Conservation (phyloP, 1,284 basidiomycete genomes). For the Trichosporon inkin region DNA sequence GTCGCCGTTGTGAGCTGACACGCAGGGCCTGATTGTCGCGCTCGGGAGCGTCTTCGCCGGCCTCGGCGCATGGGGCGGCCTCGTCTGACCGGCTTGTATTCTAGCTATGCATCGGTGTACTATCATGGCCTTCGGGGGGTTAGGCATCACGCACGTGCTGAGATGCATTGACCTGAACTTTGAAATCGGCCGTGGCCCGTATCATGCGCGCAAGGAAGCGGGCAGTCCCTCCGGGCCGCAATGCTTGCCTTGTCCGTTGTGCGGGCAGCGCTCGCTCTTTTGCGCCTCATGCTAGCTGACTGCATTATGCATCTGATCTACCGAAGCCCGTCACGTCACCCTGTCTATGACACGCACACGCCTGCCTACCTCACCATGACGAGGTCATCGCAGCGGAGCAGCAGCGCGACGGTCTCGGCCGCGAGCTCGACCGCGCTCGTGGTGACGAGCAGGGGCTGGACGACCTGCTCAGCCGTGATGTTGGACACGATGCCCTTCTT, state of each 20-base stretch:
- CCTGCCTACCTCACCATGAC: slow-evolving; percentile 6
- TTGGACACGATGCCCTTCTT: slow-evolving; percentile 94
- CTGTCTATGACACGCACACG: not conserved
- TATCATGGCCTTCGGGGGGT: no score
- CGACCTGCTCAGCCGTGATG: slow-evolving; percentile 93
- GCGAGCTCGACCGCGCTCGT: slow-evolving; percentile 93
- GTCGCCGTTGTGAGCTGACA: slow-evolving; percentile 7
- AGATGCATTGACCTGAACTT: no score
- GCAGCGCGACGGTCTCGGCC: slow-evolving; percentile 94
- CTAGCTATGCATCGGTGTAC: not conserved
- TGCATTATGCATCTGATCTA: no score
- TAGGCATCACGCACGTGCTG: no score
- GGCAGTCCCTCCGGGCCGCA: no score
- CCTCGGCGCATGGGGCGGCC: slow-evolving; percentile 47
- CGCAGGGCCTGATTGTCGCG: slow-evolving; percentile 47
- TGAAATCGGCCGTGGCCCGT: no score
- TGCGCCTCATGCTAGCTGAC: no score
- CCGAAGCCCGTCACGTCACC: not conserved
- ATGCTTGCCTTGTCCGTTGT: no score
- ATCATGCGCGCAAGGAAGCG: no score
- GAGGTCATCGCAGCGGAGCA: slow-evolving; percentile 96
- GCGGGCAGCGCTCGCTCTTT: no score
- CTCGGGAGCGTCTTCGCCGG: slow-evolving; percentile 49
- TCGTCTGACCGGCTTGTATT: slow-evolving; percentile 45
- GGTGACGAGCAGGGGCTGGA: slow-evolving; percentile 91